Percentiles rank a stretch among this genome's conserved stretches.
Conservation (phyloP, 1,284 basidiomycete species). For the Porogramme epimiltina region DNA sequence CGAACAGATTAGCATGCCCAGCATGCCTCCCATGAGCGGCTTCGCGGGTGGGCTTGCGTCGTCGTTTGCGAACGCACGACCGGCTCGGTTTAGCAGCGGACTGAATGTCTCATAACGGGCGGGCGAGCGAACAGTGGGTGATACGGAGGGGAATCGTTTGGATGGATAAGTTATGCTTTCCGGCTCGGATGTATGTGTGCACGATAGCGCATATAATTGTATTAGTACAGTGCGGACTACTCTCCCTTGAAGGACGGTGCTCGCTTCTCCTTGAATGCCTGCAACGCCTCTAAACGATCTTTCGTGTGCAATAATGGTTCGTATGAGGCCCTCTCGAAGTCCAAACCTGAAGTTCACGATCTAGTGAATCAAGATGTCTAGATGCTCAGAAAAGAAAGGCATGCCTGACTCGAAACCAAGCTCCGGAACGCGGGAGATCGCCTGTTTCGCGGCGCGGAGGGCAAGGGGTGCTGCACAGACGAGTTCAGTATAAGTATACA, state of each 20-base stretch:
- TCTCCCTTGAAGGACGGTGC: constrained; percentile 83
- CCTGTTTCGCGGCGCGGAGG: constrained; percentile 85
- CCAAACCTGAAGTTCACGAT: constrained; percentile 65
- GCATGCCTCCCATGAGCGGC: constrained; percentile 39
- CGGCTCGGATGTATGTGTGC: constrained; percentile 4
- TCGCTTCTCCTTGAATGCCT: constrained; percentile 90
- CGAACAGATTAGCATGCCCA: constrained; percentile 42
- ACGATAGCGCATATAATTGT: constrained; percentile 9
- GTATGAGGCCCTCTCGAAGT: constrained; percentile 88
- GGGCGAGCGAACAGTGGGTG: constrained; percentile 6
- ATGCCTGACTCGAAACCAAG: constrained; percentile 76
- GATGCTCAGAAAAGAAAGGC: constrained; percentile 5
- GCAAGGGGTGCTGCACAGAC: constrained; percentile 76
- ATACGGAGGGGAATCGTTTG: too few species aligned
- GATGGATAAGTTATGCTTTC: constrained; percentile 15
- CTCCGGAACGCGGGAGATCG: constrained; percentile 81
- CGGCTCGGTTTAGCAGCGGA: constrained; percentile 15
- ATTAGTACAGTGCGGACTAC: constrained; percentile 36
- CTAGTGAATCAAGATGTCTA: neutral
- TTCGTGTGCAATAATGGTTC: constrained; percentile 78
- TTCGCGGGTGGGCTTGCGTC: constrained; percentile 19
- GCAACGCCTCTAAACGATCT: constrained; percentile 85
- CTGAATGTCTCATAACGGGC: neutral
- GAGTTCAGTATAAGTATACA: neutral
- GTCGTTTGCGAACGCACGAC: constrained; percentile 17